Evolutionary conservation across 192 early-diverging fungal species (phyloP).

Genomic region (Linnemannia elongata): DNA sequence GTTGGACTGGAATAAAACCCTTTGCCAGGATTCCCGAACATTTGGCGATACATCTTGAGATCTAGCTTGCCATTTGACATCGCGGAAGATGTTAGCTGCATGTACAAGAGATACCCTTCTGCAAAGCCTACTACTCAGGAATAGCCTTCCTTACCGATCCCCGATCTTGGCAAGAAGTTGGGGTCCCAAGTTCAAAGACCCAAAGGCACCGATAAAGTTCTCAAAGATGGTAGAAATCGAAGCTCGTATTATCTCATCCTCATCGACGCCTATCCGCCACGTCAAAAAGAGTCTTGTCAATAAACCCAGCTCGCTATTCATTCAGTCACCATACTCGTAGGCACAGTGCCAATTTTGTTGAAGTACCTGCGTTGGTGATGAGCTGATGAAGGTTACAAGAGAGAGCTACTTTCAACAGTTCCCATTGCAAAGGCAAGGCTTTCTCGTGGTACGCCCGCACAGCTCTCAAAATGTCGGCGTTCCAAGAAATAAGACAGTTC

Average conservation of each 20-base stretch:
- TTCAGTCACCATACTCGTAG: not conserved
- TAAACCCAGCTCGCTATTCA: not conserved
- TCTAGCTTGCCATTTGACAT: constrained; percentile 3
- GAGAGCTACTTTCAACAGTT: not conserved
- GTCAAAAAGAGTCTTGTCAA: not conserved
- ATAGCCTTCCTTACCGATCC: constrained; percentile 23
- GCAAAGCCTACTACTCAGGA: no score
- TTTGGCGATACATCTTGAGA: constrained; percentile 28
- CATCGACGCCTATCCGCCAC: constrained; percentile 28
- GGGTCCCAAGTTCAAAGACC: constrained; percentile 36
- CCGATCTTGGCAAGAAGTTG: constrained; percentile 40
- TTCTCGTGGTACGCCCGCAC: not conserved
- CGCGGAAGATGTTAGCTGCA: not conserved
- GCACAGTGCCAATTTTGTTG: not conserved
- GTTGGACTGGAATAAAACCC: constrained; percentile 33
- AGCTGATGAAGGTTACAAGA: constrained; percentile 37
- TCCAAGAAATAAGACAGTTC: constrained; percentile 31
- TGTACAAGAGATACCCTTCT: not conserved
- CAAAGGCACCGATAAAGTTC: constrained; percentile 42
- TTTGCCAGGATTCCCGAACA: constrained; percentile 31
- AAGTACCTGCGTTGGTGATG: constrained; percentile 35
- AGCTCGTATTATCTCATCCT: constrained; percentile 35
- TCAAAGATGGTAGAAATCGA: constrained; percentile 36
- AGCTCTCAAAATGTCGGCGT: constrained; percentile 7
- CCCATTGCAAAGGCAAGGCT: constrained; percentile 3